phyloP scores from a whole-genome alignment of 2,329 filamentous ascomycete species.

The Talaromyces sp. region DNA sequence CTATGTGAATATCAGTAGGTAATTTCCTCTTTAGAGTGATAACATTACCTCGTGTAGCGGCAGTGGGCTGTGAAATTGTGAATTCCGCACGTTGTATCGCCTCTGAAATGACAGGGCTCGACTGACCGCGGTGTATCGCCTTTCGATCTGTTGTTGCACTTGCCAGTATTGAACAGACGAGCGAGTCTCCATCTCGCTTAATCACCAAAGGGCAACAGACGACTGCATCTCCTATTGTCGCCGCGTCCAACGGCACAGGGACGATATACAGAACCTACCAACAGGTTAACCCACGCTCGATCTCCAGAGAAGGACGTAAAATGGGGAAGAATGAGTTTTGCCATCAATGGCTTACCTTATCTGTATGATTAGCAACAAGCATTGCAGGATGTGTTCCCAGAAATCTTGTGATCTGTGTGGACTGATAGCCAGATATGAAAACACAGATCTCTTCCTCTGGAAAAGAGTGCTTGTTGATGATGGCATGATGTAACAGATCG shows the following conservation, averaged over 20 bases:
- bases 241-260: conserved; percentile 10
- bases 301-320: background rate
- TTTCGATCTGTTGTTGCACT: conserved; percentile 10
- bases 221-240: conserved; percentile 13
- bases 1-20: background rate
- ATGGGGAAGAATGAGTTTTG: background rate
- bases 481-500: conserved; percentile 4
- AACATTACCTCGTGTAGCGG: background rate
- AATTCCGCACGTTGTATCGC: background rate
- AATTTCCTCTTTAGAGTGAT: no score
- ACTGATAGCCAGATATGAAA: conserved; percentile 11
- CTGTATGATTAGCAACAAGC: conserved; percentile 11
- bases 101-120: background rate
- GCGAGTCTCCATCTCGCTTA: conserved; percentile 11
- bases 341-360: conserved; percentile 1
- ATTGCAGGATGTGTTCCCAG: conserved; percentile 13
- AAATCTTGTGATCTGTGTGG: conserved; percentile 12
- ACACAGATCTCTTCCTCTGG: conserved; percentile 11
- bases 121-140: background rate
- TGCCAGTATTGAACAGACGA: conserved; percentile 13
- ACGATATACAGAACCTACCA: conserved; percentile 4
- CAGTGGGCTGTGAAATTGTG: background rate
- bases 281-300: background rate
- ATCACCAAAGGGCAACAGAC: conserved; percentile 14
- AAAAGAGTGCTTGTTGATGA: conserved; percentile 6